phyloP scores from a whole-genome alignment of 176 grass and related monocot genomes.

The Bonia amplexicaulis region DNA sequence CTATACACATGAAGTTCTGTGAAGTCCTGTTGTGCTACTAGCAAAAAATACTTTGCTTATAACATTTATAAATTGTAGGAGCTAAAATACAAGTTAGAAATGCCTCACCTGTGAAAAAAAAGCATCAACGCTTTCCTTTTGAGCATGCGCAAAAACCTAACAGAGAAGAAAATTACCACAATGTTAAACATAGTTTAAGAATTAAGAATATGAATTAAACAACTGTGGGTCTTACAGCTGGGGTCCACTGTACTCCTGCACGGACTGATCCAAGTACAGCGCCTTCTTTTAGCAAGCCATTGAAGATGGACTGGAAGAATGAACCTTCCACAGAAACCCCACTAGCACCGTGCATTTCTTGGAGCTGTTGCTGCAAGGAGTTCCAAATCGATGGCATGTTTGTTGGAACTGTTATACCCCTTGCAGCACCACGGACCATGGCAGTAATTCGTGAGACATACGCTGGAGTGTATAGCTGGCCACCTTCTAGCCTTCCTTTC shows the following conservation, averaged over 20 bases:
- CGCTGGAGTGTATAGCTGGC: slow-evolving; percentile 90
- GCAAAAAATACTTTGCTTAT: slow-evolving; percentile 6
- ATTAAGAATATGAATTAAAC: slow-evolving; percentile 30
- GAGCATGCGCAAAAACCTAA: slow-evolving; percentile 93
- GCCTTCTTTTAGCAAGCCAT: slow-evolving; percentile 74
- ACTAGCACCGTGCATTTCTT: slow-evolving; percentile 79
- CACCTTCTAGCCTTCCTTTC: slow-evolving; percentile 95
- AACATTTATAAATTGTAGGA: slow-evolving; percentile 16
- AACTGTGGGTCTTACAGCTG: slow-evolving; percentile 63
- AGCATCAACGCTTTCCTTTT: slow-evolving; percentile 93
- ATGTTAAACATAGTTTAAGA: slow-evolving; percentile 19
- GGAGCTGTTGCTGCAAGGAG: slow-evolving; percentile 86
- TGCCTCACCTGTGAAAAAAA: slow-evolving; percentile 84
- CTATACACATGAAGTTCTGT: slow-evolving; percentile 8
- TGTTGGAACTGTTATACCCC: slow-evolving; percentile 79
- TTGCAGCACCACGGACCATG: slow-evolving; percentile 89
- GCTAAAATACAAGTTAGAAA: slow-evolving; percentile 15
- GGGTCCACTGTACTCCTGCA: slow-evolving; percentile 91
- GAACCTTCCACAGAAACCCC: slow-evolving; percentile 83
- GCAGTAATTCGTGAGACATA: slow-evolving; percentile 81
- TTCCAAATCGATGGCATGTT: slow-evolving; percentile 94
- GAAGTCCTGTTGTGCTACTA: slow-evolving; percentile 4
- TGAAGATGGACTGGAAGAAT: slow-evolving; percentile 97
- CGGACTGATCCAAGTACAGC: slow-evolving; percentile 71
- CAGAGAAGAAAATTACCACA: slow-evolving; percentile 26